Conservation (phyloP, 2,329 filamentous ascomycete species). For the Penicillium psychrosexuale region DNA sequence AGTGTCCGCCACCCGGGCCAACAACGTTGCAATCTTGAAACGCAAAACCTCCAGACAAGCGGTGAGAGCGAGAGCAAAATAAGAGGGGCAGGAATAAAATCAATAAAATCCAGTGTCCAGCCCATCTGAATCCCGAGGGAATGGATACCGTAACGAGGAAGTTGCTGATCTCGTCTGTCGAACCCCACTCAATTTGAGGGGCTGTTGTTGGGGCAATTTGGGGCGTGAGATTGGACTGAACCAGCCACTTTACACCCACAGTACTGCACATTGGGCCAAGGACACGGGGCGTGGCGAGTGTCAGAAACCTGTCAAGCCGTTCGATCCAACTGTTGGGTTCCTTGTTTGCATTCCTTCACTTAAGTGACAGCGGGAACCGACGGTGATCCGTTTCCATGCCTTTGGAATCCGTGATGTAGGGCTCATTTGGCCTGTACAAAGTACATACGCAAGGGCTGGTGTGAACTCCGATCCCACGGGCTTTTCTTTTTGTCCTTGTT, state of each 20-base stretch:
- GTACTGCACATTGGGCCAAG: constrained; percentile 13
- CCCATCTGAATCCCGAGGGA: constrained; percentile 19
- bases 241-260: constrained; percentile 18
- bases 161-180: constrained; percentile 21
- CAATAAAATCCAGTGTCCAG: constrained; percentile 4
- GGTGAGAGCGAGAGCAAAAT: constrained; percentile 14
- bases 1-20: background rate
- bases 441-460: constrained; percentile 12
- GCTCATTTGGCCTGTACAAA: background rate
- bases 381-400: constrained; percentile 17
- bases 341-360: constrained; percentile 4
- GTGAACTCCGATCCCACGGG: constrained; percentile 2
- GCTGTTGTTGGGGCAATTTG: constrained; percentile 8
- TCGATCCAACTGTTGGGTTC: constrained; percentile 3
- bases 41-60: constrained; percentile 18
- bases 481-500: background rate
- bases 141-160: constrained; percentile 22
- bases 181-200: constrained; percentile 18
- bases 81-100: constrained; percentile 11
- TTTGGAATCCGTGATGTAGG: constrained; percentile 13
- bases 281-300: background rate
- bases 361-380: constrained; percentile 22
- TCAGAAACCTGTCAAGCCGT: constrained; percentile 10
- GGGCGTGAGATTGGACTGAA: constrained; percentile 11
- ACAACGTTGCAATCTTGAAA: background rate